Evolutionary conservation across 768 basidiomycete genomes (phyloP).

Genomic region (Lactarius vividus): DNA sequence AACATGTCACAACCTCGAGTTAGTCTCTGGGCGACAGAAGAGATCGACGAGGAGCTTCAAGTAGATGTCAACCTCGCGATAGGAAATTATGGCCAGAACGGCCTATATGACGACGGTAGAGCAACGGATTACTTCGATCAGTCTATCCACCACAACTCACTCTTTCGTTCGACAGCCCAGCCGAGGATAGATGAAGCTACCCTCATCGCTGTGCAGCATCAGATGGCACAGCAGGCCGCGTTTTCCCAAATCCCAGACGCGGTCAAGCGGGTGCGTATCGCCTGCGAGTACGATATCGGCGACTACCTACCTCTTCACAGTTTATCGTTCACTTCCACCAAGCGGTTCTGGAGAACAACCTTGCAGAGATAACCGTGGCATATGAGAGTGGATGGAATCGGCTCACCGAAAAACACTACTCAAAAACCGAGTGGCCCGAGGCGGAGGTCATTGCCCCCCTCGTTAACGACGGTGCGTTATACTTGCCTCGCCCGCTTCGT

Average conservation of each 20-base stretch:
- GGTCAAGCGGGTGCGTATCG: constrained; percentile 71
- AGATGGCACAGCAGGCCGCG: constrained; percentile 80
- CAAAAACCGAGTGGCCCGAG: constrained; percentile 95
- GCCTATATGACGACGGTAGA: constrained; percentile 65
- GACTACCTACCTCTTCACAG: constrained; percentile 39
- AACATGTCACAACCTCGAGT: constrained; percentile 63
- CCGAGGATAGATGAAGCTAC: constrained; percentile 71
- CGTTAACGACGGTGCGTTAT: constrained; percentile 78
- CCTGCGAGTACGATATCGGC: neutral
- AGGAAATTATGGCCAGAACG: constrained; percentile 66
- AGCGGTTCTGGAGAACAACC: constrained; percentile 88
- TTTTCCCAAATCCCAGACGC: constrained; percentile 83
- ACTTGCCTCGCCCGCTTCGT: neutral
- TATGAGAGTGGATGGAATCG: constrained; percentile 98
- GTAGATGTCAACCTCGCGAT: constrained; percentile 68
- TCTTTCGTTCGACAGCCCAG: constrained; percentile 36
- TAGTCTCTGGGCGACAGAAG: constrained; percentile 75
- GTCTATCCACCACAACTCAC: neutral
- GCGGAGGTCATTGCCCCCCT: constrained; percentile 93
- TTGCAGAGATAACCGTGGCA: constrained; percentile 84
- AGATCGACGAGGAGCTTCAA: constrained; percentile 71
- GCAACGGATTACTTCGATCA: neutral
- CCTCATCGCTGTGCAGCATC: constrained; percentile 71
- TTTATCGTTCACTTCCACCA: constrained; percentile 96
- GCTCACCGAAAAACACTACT: constrained; percentile 93